Conservation (phyloP, 2,329 filamentous ascomycete species). For the Zarea fungicola region DNA sequence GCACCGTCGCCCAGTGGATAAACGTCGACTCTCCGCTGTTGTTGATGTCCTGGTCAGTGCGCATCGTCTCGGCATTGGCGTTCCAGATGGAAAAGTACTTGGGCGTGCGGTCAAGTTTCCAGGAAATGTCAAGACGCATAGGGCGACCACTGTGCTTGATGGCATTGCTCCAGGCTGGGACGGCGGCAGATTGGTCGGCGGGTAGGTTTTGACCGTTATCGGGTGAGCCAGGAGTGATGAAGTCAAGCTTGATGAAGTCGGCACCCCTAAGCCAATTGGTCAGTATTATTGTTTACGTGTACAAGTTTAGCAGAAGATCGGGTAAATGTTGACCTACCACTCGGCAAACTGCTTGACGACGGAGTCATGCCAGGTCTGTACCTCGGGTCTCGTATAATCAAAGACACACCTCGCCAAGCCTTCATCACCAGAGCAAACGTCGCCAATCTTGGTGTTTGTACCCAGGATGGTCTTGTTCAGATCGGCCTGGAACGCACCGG, state of each 20-base stretch:
- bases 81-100: slow-evolving; percentile 18
- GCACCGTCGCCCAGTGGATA: slow-evolving; percentile 15
- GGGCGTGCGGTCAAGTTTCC: slow-evolving; percentile 19
- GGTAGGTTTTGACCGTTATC: slow-evolving; percentile 18
- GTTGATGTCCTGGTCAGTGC: slow-evolving; percentile 20
- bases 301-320: not conserved
- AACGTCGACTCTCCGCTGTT: slow-evolving; percentile 13
- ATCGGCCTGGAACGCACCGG: slow-evolving; percentile 17
- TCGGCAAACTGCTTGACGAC: slow-evolving; percentile 16
- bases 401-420: slow-evolving; percentile 18
- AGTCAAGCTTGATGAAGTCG: slow-evolving; percentile 19
- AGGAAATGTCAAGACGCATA: slow-evolving; percentile 19
- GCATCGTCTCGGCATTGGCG: slow-evolving; percentile 18
- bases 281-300: not conserved
- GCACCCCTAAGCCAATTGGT: slow-evolving; percentile 12
- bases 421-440: slow-evolving; percentile 17
- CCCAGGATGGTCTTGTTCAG: slow-evolving; percentile 17
- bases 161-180: slow-evolving; percentile 17
- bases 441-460: slow-evolving; percentile 16
- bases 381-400: slow-evolving; percentile 15
- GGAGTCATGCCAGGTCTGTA: slow-evolving; percentile 18
- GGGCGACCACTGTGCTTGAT: slow-evolving; percentile 15
- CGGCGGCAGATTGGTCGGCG: slow-evolving; percentile 15
- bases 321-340: slow-evolving; percentile 14
- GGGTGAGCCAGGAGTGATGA: slow-evolving; percentile 18